Base-by-base conservation (phyloP, 1,284 basidiomycete species). In the Athelia sp. region DNA sequence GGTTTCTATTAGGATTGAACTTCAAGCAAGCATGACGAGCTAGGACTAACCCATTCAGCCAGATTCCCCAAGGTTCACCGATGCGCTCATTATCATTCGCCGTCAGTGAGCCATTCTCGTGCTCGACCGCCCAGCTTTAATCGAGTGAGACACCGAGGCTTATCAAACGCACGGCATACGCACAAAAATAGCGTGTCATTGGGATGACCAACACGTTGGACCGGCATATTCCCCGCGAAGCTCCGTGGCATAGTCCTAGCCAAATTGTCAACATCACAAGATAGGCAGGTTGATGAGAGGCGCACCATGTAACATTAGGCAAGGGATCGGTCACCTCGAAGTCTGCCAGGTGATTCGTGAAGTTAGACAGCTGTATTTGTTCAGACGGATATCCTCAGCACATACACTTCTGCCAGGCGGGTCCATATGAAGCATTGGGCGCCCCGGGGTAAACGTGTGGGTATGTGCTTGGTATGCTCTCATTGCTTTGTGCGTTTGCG, bases 141-240 rank as follows among this genome's bases (percentile, higher is more conserved):
- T 29, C 26, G 26, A 29, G 13, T 29, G 26, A 29, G 26, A 6
- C 26, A 29, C 26, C 26, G 26, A 29, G 13, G 4, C 26, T 29
- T 4, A 29, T 29, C 6, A 13, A 29, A 13, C 13, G 6, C 13
- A 13, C 13, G 26, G 26, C 26, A 29, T 29, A 29, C 26, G 26
- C 26, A 29, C 26, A 89, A 89, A 67, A 87, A 89, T 2, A 89
- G 68, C 0, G 85, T 86, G 52, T 87, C 69, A 51, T 88, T 86
- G 0, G 81, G 81, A 61, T 86, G 84, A 15, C 73, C 75, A n/a
- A 70, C 62, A 34, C 84, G 73, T 53, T 82, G 70, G 2, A 88
- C 83, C 4, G 76, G 74, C 48, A 87, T 73, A 52, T 84, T 89
- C 46, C 85, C 86, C 0, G 86, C 84, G 57, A 73, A 89, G 58